Evolutionary conservation across 139 green algal genomes (phyloP).

Genomic region (Auxenochlorella pyrenoidosa): DNA sequence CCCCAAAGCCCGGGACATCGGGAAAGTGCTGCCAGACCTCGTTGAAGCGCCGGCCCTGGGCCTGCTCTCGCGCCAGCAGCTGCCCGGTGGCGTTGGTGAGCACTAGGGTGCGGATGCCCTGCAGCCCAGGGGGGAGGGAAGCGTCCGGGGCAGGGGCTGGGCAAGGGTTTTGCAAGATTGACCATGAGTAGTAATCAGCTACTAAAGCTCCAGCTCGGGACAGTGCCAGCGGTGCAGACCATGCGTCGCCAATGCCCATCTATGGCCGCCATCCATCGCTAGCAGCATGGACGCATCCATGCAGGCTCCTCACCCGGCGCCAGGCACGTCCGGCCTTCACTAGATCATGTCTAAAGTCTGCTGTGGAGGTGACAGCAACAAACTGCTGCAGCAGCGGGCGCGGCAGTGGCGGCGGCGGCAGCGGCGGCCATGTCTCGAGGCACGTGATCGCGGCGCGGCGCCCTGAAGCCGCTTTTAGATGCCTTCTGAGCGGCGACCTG

Average conservation of each 20-base stretch:
- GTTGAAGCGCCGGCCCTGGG: neutral
- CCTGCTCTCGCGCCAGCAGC: neutral
- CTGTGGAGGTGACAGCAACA: neutral
- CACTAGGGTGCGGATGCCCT: conserved; percentile 1
- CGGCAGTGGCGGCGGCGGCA: neutral
- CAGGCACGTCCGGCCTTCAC: neutral
- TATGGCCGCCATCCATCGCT: too few relatives aligned
- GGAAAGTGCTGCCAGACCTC: neutral
- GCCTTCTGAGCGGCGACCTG: too few relatives aligned
- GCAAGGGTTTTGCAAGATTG: neutral
- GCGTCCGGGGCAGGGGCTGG: neutral
- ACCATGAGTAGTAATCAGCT: too few relatives aligned
- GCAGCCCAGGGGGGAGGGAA: neutral
- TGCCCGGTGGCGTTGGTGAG: neutral
- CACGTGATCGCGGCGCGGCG: too few relatives aligned
- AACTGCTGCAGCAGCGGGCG: neutral
- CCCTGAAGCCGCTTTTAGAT: too few relatives aligned
- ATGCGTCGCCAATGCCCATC: neutral
- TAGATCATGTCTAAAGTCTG: neutral
- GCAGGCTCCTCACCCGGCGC: neutral
- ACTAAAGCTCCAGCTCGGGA: too few relatives aligned
- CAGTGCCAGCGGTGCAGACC: too few relatives aligned
- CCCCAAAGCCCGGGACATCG: neutral
- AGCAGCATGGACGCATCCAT: neutral
- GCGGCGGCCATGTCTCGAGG: too few relatives aligned